Conservation (phyloP, 768 basidiomycete genomes). For the Mycena vitilis region DNA sequence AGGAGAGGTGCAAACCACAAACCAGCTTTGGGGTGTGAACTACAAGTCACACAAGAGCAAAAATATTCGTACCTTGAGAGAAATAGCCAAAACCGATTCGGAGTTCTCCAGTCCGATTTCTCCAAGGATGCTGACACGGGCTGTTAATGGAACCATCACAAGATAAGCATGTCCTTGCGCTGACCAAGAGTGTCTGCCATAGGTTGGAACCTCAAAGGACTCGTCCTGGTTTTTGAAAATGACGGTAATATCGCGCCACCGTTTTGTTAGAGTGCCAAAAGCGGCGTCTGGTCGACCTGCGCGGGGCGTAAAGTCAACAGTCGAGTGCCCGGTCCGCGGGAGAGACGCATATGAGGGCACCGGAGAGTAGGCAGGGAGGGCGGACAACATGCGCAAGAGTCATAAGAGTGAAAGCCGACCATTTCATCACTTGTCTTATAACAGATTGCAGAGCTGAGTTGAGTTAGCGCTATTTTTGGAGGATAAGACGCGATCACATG, state of each 20-base stretch:
- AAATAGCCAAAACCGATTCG: constrained; percentile 47
- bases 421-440: constrained; percentile 10
- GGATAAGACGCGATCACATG: constrained; percentile 12
- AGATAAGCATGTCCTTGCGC: background rate
- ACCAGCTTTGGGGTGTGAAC: constrained; percentile 43
- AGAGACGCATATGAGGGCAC: constrained; percentile 50
- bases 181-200: constrained; percentile 46
- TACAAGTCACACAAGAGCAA: constrained; percentile 8
- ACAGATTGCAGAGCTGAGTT: no score
- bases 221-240: constrained; percentile 52
- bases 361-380: constrained; percentile 29
- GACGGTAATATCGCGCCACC: constrained; percentile 50
- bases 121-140: constrained; percentile 42
- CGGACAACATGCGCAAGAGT: constrained; percentile 36
- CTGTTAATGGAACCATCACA: background rate
- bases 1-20: constrained; percentile 49
- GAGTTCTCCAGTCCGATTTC: constrained; percentile 49
- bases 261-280: constrained; percentile 44
- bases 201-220: constrained; percentile 44
- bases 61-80: constrained; percentile 48
- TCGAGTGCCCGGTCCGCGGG: constrained; percentile 49
- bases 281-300: constrained; percentile 35
- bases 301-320: constrained; percentile 53
- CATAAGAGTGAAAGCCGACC: background rate
- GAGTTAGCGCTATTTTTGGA: background rate